Evolutionary conservation across 2,329 filamentous ascomycete species (phyloP), one percentile per base, ranked within the genome.

Genomic region (Thielaviopsis ethacetica): DNA sequence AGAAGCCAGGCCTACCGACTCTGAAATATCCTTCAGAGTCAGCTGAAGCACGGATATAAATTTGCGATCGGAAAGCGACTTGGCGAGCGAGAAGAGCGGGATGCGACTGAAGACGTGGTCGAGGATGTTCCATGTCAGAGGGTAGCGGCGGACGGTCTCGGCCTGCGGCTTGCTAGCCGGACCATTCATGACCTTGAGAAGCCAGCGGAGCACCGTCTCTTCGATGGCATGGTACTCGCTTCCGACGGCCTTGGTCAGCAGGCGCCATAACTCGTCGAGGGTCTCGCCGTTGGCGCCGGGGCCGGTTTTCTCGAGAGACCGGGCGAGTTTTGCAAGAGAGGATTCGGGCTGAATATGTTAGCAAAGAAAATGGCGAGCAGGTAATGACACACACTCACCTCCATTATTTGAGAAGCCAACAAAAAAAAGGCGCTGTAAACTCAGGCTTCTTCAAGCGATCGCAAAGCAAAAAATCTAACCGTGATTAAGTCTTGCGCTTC

Each of bases 41-140:
- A 81, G 78, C 64, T 84, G 81, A 50, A 94, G 68, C 10, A 88
- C 78, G 0, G 72, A 70, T 38, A 86, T 71, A 57, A 94, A 88
- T 53, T 81, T 78, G 59, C 84, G 76, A 60, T 90, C 83, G 22
- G 81, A 82, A 6, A 95, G 75, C 3, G 86, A 82, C 60, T 83
- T 82, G 9, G 87, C 86, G 24, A 88, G 74, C 12, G 81, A 83
- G 53, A 85, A 83, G 0, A 82, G 72, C 0, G 87, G 84, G 19
- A 91, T 80, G n/a, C 81, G 72, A 55, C 76, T 72, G 58, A 88
- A 76, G 54, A 85, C 73, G 61, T 76, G 77, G 52, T 75, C 73
- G 24, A 90, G 68, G 41, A 89, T 76, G 30, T 72, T 74, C 86
- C 82, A 85, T 10, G 79, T 74, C 57, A 78, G 67, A 53, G 79